Base-by-base conservation (phyloP, 2,329 filamentous ascomycete genomes). In the Fusarium keratoplasticum region DNA sequence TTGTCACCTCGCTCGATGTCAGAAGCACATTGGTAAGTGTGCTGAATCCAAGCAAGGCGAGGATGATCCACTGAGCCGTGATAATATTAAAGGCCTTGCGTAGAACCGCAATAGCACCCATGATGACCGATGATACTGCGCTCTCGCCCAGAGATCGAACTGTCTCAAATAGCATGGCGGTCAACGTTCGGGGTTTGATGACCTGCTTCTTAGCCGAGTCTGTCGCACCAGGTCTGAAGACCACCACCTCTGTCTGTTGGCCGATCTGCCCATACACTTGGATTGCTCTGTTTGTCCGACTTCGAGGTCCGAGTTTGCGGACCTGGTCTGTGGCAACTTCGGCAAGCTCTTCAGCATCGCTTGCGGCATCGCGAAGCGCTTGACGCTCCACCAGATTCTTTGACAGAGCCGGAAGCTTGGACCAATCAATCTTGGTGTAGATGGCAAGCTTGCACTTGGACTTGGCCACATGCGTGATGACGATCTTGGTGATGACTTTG, bases 401-500 rank as follows among this genome's bases (percentile, higher is more conserved):
- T 18, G 88, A 88, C 47, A 92, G 84, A 0, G 88, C 86, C 13
- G 91, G 92, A 63, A 89, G 86, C 74, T 91, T 93, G 29, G 90
- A 88, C 96, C 96, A 98, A 76, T 95, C 93, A n/a, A 98, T 90
- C 78, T 93, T 93, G 62, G 92, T 94, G 83, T 94, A 97, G 50
- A 98, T 90, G 29, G 95, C 93, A 64, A 99, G 89, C 84, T 96
- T 98, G 82, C 95, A 97, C 81, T 93, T 95, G 14, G 94, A 95
- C 84, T 98, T 98, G 61, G 95, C 92, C 69, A 96, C 89, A 79
- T 98, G 95, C 3, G 96, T 98, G 72, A 99, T 96, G 73, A 98
- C 95, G 72, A 98, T 91, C 83, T 98, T 98, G 75, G 91, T 96
- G 66, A 97, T 90, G 25, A 98, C 86, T 76, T 92, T 92, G 83